Evolutionary conservation across 176 grass and related monocot species (phyloP).

Genomic region (Panicum miliaceum): DNA sequence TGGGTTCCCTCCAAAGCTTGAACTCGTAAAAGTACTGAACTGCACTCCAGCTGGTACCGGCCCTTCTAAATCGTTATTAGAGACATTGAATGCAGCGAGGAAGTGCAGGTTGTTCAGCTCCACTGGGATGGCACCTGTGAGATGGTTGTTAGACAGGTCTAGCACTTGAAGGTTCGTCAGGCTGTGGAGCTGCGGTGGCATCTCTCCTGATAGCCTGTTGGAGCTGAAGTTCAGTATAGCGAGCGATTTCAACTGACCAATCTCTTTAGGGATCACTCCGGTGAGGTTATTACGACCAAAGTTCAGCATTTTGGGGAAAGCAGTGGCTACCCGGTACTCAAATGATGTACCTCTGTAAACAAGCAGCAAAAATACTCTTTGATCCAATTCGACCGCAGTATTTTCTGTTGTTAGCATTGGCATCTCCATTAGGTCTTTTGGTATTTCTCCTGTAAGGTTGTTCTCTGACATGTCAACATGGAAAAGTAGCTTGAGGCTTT

Average conservation of each 20-base stretch:
- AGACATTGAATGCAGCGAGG: slow-evolving; percentile 28
- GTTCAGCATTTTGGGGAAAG: neutral
- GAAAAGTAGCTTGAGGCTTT: neutral
- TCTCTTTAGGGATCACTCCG: slow-evolving; percentile 1
- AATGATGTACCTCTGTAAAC: neutral
- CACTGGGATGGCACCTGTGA: slow-evolving; percentile 8
- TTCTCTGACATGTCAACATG: slow-evolving; percentile 40
- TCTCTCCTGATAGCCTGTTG: slow-evolving; percentile 30
- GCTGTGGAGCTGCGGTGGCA: neutral
- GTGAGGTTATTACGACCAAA: neutral
- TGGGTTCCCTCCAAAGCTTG: slow-evolving; percentile 49
- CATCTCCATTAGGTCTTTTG: slow-evolving; percentile 18
- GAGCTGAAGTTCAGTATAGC: neutral
- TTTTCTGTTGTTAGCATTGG: neutral
- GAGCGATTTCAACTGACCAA: neutral
- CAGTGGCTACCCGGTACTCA: neutral
- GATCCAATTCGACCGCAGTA: neutral
- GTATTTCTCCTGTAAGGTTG: slow-evolving; percentile 21
- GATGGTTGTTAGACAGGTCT: slow-evolving; percentile 34
- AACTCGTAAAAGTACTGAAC: slow-evolving; percentile 16
- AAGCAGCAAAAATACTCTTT: neutral
- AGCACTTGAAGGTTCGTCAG: slow-evolving; percentile 20
- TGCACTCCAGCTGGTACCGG: slow-evolving; percentile 26
- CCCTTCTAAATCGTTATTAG: slow-evolving; percentile 42
- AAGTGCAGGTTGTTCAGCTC: slow-evolving; percentile 29